Evolutionary conservation across 1,139 yeast genomes (phyloP), one percentile per base, ranked within the genome.

Genomic region (Geotrichum phurueaensis): DNA sequence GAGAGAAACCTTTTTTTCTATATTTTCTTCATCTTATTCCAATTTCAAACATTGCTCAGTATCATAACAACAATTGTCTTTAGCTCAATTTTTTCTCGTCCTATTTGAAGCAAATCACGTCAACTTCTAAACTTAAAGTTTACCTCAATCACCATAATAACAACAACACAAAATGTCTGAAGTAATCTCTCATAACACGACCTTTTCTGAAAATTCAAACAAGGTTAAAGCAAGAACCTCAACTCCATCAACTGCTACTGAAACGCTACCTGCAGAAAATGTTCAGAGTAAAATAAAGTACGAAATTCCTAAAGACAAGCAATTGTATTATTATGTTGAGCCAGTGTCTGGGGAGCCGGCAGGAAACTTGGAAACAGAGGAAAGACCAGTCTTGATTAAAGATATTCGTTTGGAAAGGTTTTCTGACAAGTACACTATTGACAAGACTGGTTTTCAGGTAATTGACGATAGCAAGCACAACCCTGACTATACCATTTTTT

Each of bases 371-470:
- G 61, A 51, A 22, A n/a, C 47, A 12, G 50, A 51, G n/a, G 58
- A 51, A 2, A 39, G 22, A 39, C 4, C 47, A 5, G 59, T 59
- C 13, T 33, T 27, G 9, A 31, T 59, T 33, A 47, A 47, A n/a
- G 61, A 56, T 67, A 29, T 62, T 66, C 73, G 71, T 1, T 10
- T 15, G 22, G 13, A 25, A 20, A 43, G 49, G 25, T 20, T 33
- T 29, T 52, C 54, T 39, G 33, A 18, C n/a, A 33, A 57, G 6
- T 57, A 22, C 22, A 36, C 36, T 10, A 13, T 56, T 5, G 62
- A 60, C 48, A 49, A 29, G 15, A 23, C 62, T 29, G 62, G 62
- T 1, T 60, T 60, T 50, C 57, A 60, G 22, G 15, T 60, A n/a
- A 23, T 60, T 23, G 56, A 60, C n/a, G 62, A 60, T 48, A 20